These are phyloP conservation scores for Fragaria nilgerrensis DNA, from an alignment of 306 rosid species.

Conservation along the genomic window DNA sequence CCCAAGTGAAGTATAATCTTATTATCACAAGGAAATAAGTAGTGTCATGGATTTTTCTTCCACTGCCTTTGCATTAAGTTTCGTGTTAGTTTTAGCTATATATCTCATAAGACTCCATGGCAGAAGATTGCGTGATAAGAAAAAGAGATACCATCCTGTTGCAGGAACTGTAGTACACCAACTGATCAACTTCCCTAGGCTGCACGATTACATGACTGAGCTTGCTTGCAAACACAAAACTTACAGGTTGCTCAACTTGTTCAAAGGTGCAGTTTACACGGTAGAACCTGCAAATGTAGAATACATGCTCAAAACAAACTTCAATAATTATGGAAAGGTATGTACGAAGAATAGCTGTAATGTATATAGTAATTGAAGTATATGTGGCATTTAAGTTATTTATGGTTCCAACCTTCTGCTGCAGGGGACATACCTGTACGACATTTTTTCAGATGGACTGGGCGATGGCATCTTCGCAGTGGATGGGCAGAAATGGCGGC, in stretches of 20 bases:
- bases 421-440: constrained; percentile 10
- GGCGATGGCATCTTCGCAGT: constrained; percentile 22
- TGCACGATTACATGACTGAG: constrained; percentile 25
- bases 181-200: constrained; percentile 16
- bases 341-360: background rate
- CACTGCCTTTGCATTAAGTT: background rate
- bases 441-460: constrained; percentile 1
- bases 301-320: constrained; percentile 32
- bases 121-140: background rate
- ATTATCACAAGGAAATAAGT: no score
- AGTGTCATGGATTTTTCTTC: background rate
- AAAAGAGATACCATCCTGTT: constrained; percentile 21
- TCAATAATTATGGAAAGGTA: constrained; percentile 26
- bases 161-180: constrained; percentile 17
- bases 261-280: constrained; percentile 17
- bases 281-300: constrained; percentile 28
- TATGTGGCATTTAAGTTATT: background rate
- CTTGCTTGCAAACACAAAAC: constrained; percentile 19
- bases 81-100: background rate
- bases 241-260: constrained; percentile 15
- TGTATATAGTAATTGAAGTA: no score
- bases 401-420: background rate
- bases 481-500: constrained; percentile 20
- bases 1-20: no score
- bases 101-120: background rate